Evolutionary conservation across 1,284 basidiomycete species (phyloP).

Genomic region (Bjerkandera adusta): DNA sequence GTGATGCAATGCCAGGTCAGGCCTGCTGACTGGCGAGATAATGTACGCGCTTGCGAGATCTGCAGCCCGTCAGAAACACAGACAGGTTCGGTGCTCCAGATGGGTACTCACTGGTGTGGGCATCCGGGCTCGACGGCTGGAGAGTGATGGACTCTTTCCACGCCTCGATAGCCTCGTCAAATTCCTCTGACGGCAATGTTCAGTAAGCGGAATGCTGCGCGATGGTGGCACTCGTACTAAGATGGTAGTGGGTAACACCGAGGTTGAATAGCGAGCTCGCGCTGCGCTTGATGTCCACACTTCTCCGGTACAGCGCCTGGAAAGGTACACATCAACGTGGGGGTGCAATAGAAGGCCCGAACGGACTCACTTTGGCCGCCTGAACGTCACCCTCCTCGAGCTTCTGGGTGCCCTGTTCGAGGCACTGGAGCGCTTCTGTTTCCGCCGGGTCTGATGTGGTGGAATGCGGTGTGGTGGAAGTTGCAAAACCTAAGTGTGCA

Average conservation of each 20-base stretch:
- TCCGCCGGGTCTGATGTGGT: slow-evolving; percentile 83
- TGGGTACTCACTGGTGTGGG: slow-evolving; percentile 80
- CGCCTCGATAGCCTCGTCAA: slow-evolving; percentile 77
- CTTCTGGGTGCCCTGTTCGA: slow-evolving; percentile 86
- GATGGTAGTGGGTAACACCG: slow-evolving; percentile 86
- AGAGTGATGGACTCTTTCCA: slow-evolving; percentile 87
- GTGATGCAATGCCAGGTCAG: slow-evolving; percentile 89
- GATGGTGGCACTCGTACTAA: slow-evolving; percentile 53
- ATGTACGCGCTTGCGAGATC: slow-evolving; percentile 95
- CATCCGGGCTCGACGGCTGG: slow-evolving; percentile 84
- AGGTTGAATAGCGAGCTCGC: slow-evolving; percentile 87
- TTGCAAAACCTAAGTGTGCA: slow-evolving; percentile 68
- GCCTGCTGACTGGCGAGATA: slow-evolving; percentile 79
- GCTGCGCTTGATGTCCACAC: slow-evolving; percentile 78
- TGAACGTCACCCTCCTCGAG: slow-evolving; percentile 90
- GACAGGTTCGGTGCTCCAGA: no score
- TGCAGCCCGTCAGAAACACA: slow-evolving; percentile 35
- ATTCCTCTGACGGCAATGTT: slow-evolving; percentile 62
- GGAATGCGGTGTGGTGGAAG: slow-evolving; percentile 78
- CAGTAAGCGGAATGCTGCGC: slow-evolving; percentile 16
- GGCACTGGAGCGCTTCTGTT: slow-evolving; percentile 74
- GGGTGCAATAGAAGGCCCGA: no score
- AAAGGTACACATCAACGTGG: not conserved
- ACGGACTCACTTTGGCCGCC: slow-evolving; percentile 55
- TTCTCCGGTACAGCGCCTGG: slow-evolving; percentile 68